Evolutionary conservation across 495 filamentous ascomycete species (phyloP), one percentile per base, ranked within the genome.

Genomic region (Bombardia bombarda): DNA sequence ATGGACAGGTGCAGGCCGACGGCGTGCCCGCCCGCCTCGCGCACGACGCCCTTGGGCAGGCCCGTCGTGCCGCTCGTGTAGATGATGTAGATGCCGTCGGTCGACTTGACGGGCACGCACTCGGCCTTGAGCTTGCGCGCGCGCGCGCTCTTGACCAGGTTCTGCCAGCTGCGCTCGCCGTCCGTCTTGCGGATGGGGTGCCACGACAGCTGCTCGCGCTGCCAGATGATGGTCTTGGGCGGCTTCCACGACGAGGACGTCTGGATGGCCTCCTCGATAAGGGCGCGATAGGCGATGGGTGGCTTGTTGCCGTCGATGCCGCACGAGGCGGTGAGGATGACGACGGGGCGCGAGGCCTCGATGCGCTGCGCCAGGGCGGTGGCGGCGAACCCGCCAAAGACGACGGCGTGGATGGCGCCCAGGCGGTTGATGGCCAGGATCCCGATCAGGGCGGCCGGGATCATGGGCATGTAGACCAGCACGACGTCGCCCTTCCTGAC

Each of bases 401-500:
- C 90, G 7, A 90, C 88, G 3, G 86, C 79, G 50, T 96, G 90
- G 41, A 95, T 82, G 6, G 90, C 90, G 18, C 90, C 90, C 1
- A 96, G 68, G 0, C 89, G 82, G 32, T 74, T 74, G 48, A 86
- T 78, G 20, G 90, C 87, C 3, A 95, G 79, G 18, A 88, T 84
- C 17, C 85, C 89, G 38, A 93, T 82, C 14, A 94, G 57, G 7
- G 90, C 83, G 4, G 86, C 83, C 1, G 90, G 90, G 26, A 96
- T 88, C 90, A 96, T 95, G 42, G 90, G 90, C 90, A 95, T 96
- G 61, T 95, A 95, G 38, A 95, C 79, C 36, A 95, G 68, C n/a
- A 96, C 87, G 3, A 90, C 81, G 71, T 95, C 89, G 0, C 90
- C 90, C 62, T 79, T 86, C 53, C 70, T 76, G 7, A 95, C 83